phyloP scores from a whole-genome alignment of 495 filamentous ascomycete genomes.

The Penicillium verhagenii region DNA sequence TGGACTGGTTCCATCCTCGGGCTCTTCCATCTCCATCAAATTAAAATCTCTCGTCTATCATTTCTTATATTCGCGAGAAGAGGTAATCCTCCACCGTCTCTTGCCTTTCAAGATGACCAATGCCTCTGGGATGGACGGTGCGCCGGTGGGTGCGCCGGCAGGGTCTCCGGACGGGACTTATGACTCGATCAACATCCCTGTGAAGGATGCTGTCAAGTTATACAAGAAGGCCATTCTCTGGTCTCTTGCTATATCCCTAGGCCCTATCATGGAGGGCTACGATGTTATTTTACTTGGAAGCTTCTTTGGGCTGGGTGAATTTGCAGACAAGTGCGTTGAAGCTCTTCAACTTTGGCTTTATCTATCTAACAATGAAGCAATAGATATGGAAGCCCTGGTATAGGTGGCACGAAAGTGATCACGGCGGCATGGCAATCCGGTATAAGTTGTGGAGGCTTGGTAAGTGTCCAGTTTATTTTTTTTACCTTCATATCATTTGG shows the following conservation, averaged over 20 bases:
- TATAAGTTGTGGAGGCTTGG: constrained; percentile 54
- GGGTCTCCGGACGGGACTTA: not conserved
- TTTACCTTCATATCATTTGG: no score
- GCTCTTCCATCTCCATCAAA: no score
- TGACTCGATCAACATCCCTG: not conserved
- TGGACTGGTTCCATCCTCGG: no score
- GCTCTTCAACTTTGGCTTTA: no score
- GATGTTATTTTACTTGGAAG: constrained; percentile 32
- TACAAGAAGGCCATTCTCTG: constrained; percentile 38
- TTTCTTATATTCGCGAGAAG: no score
- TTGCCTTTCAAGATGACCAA: no score
- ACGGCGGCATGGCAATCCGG: constrained; percentile 61
- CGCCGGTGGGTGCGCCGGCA: no score
- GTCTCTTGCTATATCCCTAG: constrained; percentile 35
- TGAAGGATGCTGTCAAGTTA: not conserved
- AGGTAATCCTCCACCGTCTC: no score
- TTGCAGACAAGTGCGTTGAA: not conserved
- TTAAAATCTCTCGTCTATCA: no score
- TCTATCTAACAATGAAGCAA: not conserved
- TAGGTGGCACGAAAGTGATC: constrained; percentile 34
- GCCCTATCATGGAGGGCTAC: constrained; percentile 44
- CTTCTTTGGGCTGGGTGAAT: constrained; percentile 7
- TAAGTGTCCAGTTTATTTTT: no score
- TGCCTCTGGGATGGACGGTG: no score
- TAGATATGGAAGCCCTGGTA: not conserved